Evolutionary conservation across 176 grass and related monocot genomes (phyloP), one percentile per base, ranked within the genome.

Genomic region (Raddia distichophylla): DNA sequence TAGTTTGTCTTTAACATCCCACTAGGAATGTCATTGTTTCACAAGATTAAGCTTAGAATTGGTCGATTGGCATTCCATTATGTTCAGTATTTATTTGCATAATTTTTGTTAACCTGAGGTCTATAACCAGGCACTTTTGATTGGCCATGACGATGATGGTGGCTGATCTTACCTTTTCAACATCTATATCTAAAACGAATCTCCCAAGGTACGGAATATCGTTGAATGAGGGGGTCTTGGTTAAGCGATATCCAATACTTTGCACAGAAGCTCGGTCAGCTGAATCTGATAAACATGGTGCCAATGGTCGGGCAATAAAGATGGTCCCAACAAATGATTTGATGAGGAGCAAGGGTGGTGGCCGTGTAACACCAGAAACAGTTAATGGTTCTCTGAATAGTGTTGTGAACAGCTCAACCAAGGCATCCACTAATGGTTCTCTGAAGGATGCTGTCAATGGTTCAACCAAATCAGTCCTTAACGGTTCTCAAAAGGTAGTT

Each of bases 271-370:
- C 73, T 32, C 82, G 83, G 56, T 87, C 82, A 13, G 54, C 50
- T 0, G 88, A 92, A 50, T 74, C 92, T 6, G 86, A 91, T 37
- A 94, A 89, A 82, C 90, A 83, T 61, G 78, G 78, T 69, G 86
- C 88, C 63, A 93, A 98, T 93, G 95, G 92, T 37, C 63, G 86
- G 1, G 82, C 67, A 22, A 91, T 58, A 53, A 98, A 94, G 81
- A 98, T 98, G 95, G 88, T 98, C 46, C 88, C 92, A 3, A 94
- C 92, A 7, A 91, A 64, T 49, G 83, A 89, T 47, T 82, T 94
- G 77, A 73, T 77, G 49, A 91, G 76, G 82, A 81, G 22, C 64
- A 94, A 81, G 27, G 75, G 77, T n/a, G 74, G 76, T 59, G 77
- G 60, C 35, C 62, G 59, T 65, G 68, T 46, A 80, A 90, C n/a